A percentile compares a stretch with the other conserved stretches of the same genome.
These are phyloP conservation scores for Candida coquimbonensis DNA, from an alignment of 805 yeast species.

Conservation along the genomic window DNA sequence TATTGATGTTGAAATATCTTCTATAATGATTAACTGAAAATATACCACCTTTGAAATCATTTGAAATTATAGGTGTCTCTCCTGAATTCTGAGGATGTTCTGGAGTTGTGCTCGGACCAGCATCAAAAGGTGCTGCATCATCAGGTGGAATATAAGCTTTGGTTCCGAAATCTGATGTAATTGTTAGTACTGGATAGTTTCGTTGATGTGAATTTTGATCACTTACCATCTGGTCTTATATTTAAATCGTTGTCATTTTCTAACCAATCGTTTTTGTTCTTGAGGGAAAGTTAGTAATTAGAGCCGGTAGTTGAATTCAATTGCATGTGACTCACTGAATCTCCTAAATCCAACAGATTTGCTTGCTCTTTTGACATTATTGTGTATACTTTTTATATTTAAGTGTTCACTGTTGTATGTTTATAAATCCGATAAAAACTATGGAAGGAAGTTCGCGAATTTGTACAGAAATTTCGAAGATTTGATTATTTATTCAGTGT, in stretches of 20 bases:
- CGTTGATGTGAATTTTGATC: neutral
- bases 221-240: slow-evolving; percentile 12
- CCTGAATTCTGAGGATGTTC: neutral
- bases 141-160: slow-evolving; percentile 30
- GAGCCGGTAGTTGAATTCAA: neutral
- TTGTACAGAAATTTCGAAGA: too few species aligned
- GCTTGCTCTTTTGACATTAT: slow-evolving; percentile 4
- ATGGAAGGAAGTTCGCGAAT: neutral
- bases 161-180: slow-evolving; percentile 14
- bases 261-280: slow-evolving; percentile 15
- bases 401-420: neutral
- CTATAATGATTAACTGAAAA: slow-evolving; percentile 55
- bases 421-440: neutral
- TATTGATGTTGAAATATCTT: slow-evolving; percentile 62
- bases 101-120: slow-evolving; percentile 3
- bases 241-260: slow-evolving; percentile 19
- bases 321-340: neutral
- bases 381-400: neutral
- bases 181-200: neutral
- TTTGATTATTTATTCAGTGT: neutral
- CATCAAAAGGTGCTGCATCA: slow-evolving; percentile 13
- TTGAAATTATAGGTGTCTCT: slow-evolving; percentile 1
- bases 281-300: neutral
- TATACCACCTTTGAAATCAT: slow-evolving; percentile 34
- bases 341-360: slow-evolving; percentile 9